Evolutionary conservation across 352 stramenopile genomes (phyloP).

Genomic region (Globisporangium emineosum): DNA sequence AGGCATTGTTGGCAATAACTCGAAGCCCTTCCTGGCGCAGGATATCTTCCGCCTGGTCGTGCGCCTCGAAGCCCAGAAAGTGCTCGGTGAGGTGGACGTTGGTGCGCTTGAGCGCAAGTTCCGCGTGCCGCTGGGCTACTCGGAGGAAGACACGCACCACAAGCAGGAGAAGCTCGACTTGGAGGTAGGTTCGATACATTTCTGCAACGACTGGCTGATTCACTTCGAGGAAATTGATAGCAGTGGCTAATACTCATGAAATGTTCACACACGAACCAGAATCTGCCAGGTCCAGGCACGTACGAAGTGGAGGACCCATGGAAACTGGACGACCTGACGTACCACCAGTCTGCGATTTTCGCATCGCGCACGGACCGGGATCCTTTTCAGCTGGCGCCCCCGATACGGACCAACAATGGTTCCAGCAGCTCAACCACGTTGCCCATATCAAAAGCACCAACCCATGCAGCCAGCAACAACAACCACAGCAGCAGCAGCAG

Average conservation of each 20-base stretch:
- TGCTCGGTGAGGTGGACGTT: slow-evolving; percentile 45
- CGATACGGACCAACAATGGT: neutral
- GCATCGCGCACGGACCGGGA: slow-evolving; percentile 12
- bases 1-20: neutral
- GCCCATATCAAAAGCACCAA: neutral
- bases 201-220: neutral
- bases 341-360: slow-evolving; percentile 20
- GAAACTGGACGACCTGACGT: slow-evolving; percentile 13
- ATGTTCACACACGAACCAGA: slow-evolving; percentile 21
- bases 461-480: neutral
- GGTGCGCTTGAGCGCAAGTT: slow-evolving; percentile 52
- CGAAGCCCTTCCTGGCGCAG: slow-evolving; percentile 43
- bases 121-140: slow-evolving; percentile 45
- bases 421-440: neutral
- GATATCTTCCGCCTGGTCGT: slow-evolving; percentile 73
- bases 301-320: slow-evolving; percentile 42
- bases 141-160: slow-evolving; percentile 30
- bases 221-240: neutral
- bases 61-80: slow-evolving; percentile 56
- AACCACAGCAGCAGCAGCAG: neutral
- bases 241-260: neutral
- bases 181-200: slow-evolving; percentile 20
- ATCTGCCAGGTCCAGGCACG: slow-evolving; percentile 43
- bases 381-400: slow-evolving; percentile 19
- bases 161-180: slow-evolving; percentile 15